A percentile compares a stretch with the other conserved stretches of the same genome.
Evolutionary conservation across 2,329 filamentous ascomycete genomes (phyloP).

Genomic region (Macrophomina tecta): DNA sequence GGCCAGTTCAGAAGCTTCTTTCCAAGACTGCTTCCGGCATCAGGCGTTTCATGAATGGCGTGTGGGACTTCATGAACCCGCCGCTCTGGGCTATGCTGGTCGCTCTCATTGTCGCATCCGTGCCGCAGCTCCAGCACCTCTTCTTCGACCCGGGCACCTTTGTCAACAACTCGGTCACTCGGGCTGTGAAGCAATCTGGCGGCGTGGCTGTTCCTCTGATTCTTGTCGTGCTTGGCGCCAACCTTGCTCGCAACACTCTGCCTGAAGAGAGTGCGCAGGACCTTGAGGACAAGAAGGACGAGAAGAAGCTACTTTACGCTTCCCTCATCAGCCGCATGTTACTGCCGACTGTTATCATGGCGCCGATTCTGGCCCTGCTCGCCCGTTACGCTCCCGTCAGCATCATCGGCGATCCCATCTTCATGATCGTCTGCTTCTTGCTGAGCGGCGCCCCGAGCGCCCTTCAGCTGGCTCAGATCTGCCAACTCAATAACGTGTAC

Average conservation of each 20-base stretch:
- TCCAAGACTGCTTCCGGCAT: conserved; percentile 49
- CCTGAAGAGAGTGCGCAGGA: conserved; percentile 69
- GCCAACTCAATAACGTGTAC: conserved; percentile 96
- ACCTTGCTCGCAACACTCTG: conserved; percentile 89
- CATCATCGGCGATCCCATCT: conserved; percentile 97
- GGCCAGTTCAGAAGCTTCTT: conserved; percentile 58
- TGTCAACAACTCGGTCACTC: conserved; percentile 89
- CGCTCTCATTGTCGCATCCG: conserved; percentile 87
- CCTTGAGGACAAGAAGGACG: conserved; percentile 70
- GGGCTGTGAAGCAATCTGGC: conserved; percentile 82
- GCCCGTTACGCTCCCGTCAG: conserved; percentile 92
- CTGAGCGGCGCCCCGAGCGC: conserved; percentile 93
- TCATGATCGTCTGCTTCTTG: conserved; percentile 96
- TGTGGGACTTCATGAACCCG: conserved; percentile 97
- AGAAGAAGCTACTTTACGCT: conserved; percentile 81
- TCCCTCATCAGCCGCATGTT: conserved; percentile 90
- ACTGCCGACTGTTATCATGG: conserved; percentile 89
- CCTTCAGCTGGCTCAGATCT: conserved; percentile 95
- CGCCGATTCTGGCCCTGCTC: conserved; percentile 81
- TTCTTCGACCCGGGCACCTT: conserved; percentile 93
- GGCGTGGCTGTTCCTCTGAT: conserved; percentile 94
- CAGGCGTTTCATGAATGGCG: conserved; percentile 65
- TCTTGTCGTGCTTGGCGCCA: conserved; percentile 91
- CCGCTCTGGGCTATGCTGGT: conserved; percentile 96
- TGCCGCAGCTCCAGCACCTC: conserved; percentile 78